Evolutionary conservation across 352 stramenopile species (phyloP), one percentile per base, ranked within the genome.

Genomic region (Pythium grandisporangium): DNA sequence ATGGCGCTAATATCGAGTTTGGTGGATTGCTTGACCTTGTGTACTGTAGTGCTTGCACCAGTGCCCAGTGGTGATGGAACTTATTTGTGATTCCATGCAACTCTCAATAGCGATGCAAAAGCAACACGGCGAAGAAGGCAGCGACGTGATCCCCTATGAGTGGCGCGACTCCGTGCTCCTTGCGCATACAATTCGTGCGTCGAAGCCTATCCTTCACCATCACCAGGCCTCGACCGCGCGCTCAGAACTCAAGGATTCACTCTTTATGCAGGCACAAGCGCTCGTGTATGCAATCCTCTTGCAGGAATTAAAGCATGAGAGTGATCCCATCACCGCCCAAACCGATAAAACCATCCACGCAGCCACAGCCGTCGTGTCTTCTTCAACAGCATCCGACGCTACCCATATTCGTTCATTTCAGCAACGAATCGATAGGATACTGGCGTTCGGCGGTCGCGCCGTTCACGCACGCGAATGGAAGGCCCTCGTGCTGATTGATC

Each of bases 141-240:
- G 45, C 36, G 3, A n/a, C 4, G 20, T 23, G 19, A 20, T 61
- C 14, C 29, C 29, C 19, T 21, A 74, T 16, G 70, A 83, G 35
- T 80, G 68, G 54, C 58, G 61, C 14, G 80, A 91, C 30, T 36
- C 84, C 2, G 59, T 83, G 23, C 53, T 91, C 17, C 60, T 89
- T 20, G 66, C 91, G 11, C 77, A 93, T 41, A 64, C 52, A 4
- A 60, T 93, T 14, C 72, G 87, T 26, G 69, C 76, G 10, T 90
- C 77, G 10, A 86, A 84, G 14, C 80, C 80, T 7, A 66, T 93
- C 45, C 61, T 93, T 16, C 68, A 88, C 30, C 79, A 86, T 33
- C 71, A 67, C 38, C 12, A 38, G 30, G 0, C 6, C 33, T 11
- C 32, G 42, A 5, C 17, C 12, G 25, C 38, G 1, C 37, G 26